phyloP scores from a whole-genome alignment of 2,329 filamentous ascomycete species.

The Pseudogymnoascus pannorum region DNA sequence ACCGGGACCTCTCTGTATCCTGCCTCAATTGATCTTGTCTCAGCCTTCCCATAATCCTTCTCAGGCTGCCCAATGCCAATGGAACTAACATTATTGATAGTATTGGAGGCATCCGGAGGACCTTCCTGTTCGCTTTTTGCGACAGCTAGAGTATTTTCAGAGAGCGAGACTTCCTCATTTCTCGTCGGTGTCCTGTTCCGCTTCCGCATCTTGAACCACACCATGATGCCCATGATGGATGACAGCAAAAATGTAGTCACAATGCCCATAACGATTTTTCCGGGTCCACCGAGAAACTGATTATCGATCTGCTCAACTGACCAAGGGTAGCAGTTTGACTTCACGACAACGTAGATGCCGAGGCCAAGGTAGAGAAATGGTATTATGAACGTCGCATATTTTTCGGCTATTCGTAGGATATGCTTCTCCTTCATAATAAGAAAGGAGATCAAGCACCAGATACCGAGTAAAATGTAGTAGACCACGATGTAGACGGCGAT shows the following conservation, averaged over 20 bases:
- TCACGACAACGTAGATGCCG: conserved; percentile 29
- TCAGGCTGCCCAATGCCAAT: background rate
- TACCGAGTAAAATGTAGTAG: conserved; percentile 29
- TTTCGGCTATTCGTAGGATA: conserved; percentile 24
- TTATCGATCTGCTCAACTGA: conserved; percentile 28
- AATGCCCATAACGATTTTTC: background rate
- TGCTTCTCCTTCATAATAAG: conserved; percentile 29
- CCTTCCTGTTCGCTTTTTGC: background rate
- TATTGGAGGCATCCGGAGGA: background rate
- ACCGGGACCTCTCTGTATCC: background rate
- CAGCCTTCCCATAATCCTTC: background rate
- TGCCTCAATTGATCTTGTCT: background rate
- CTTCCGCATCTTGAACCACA: background rate
- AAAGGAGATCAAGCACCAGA: conserved; percentile 28
- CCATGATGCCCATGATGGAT: background rate
- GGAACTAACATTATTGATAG: background rate
- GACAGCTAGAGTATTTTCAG: background rate
- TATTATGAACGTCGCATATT: conserved; percentile 16
- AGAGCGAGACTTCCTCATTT: background rate
- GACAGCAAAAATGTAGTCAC: background rate
- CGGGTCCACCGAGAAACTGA: conserved; percentile 17
- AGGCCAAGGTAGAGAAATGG: conserved; percentile 31
- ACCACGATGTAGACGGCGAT: conserved; percentile 30
- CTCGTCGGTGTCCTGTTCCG: background rate
- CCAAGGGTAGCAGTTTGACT: conserved; percentile 31